Evolutionary conservation across 192 early-diverging fungal species (phyloP), one percentile per base, ranked within the genome.

Genomic region (Helicostylum pulchrum): DNA sequence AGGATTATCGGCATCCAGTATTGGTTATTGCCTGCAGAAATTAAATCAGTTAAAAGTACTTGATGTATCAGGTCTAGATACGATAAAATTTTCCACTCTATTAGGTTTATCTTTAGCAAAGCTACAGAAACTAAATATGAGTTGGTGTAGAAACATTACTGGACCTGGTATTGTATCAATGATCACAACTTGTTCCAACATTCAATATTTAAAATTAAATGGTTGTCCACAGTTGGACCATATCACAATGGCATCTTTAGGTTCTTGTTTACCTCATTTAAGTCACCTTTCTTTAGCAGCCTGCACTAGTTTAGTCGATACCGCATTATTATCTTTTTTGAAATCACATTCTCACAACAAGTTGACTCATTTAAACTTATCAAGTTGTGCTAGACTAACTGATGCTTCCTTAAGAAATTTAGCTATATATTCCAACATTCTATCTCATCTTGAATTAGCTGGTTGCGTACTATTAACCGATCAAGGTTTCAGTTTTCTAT

Each of bases 131-230:
- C 63, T 83, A 5, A 80, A 83, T 45, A 26, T 83, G 3, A 71
- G 74, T 2, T 83, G 81, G 81, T 83, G 81, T 44, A 69, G 73
- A 7, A 73, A 80, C 42, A 80, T 83, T 54, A 74, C 74, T 1
- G 76, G 73, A 0, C 47, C 59, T 7, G 81, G 78, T 2, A 57
- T 83, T 1, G 23, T 59, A n/a, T 60, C 65, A 4, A 51, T 64
- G 1, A 42, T 78, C 23, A 50, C 67, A 14, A 67, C 74, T 15
- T 83, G 77, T 62, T 62, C 72, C 15, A 59, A 54, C 11, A 53
- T 83, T 3, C 61, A 54, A 6, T 64, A 78, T 30, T 36, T 83
- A 11, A 77, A 77, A 54, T 26, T 80, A 6, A 77, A 79, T 11
- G 81, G 81, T 0, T 83, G 81, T 48, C 11, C 69, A 1, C 64